Evolutionary conservation across 768 basidiomycete genomes (phyloP), one percentile per base, ranked within the genome.

Genomic region (Leccinum subgranulosum): DNA sequence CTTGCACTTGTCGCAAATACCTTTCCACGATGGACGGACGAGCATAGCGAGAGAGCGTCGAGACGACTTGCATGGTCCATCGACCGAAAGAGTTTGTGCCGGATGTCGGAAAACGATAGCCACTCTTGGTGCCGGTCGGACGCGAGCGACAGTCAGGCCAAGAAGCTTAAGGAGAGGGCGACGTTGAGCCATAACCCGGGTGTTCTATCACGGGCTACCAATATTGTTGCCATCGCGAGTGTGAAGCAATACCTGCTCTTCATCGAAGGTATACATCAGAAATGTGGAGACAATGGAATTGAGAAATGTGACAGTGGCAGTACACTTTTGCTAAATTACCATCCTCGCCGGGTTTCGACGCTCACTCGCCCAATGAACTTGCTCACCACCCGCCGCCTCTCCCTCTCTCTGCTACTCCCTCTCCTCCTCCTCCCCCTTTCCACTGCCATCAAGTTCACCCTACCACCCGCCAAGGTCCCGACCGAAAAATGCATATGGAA

Each of bases 401-500:
- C 25, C 19, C 34, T 45, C 29, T 46, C 19, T 14, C 39, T 69
- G 1, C 34, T 51, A 3, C 53, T 79, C 39, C 47, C 75, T 25
- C 25, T 25, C 27, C 28, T 11, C 33, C 64, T 76, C 29, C 27
- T 68, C 54, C 58, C 57, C 63, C 45, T 69, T 64, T 28, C 74
- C 8, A 59, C 66, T 39, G 92, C 90, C 51, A 90, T 99, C 76
- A 98, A 98, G 75, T 97, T 98, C 73, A 70, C 80, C 36, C 77
- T 97, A 23, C 82, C 75, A 31, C 85, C 94, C 1, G 81, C 80
- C 60, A 84, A 85, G 59, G 83, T 87, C 63, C 94, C 96, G 1
- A 75, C 79, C 27, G 67, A 82, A 62, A 94, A 93, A 74, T 98
- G 96, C 74, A 87, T 98, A 56, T 99, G 97, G 97, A 97, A 99